A percentile compares a stretch with the other conserved stretches of the same genome.
phyloP scores from a whole-genome alignment of 352 stramenopile species.

The Porosira glacialis region DNA sequence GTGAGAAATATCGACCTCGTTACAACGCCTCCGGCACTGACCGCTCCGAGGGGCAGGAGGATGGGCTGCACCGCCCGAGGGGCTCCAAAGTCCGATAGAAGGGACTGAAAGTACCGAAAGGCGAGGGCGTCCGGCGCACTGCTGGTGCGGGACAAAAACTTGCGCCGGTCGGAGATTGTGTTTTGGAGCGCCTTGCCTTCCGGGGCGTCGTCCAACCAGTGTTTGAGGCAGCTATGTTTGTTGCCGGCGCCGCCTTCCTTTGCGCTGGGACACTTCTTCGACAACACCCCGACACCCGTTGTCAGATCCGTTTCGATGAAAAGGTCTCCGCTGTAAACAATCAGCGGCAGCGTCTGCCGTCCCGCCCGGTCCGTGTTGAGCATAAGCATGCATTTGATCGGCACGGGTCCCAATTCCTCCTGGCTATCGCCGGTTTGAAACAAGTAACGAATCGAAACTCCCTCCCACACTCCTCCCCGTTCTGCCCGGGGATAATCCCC shows the following conservation, averaged over 20 bases:
- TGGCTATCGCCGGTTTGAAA: slow-evolving; percentile 26
- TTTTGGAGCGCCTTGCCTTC: slow-evolving; percentile 26
- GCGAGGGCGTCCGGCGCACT: not conserved
- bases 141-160: not conserved
- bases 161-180: slow-evolving; percentile 12
- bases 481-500: slow-evolving; percentile 11
- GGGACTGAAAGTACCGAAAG: slow-evolving; percentile 34
- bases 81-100: slow-evolving; percentile 1
- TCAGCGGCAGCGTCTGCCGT: slow-evolving; percentile 50
- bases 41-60: slow-evolving; percentile 34
- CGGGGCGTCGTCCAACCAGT: slow-evolving; percentile 35
- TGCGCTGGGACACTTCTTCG: slow-evolving; percentile 20
- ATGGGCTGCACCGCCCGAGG: slow-evolving; percentile 35
- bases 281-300: slow-evolving; percentile 11
- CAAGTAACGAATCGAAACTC: slow-evolving; percentile 33
- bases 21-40: slow-evolving; percentile 22
- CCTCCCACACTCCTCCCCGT: slow-evolving; percentile 30
- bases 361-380: slow-evolving; percentile 48
- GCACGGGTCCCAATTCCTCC: not conserved
- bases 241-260: slow-evolving; percentile 15
- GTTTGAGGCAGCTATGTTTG: slow-evolving; percentile 22
- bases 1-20: slow-evolving; percentile 41
- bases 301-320: slow-evolving; percentile 38
- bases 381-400: slow-evolving; percentile 39
- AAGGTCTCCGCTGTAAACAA: slow-evolving; percentile 49